phyloP scores from a whole-genome alignment of 73 alveolate genomes.

The Effrenium voratum region DNA sequence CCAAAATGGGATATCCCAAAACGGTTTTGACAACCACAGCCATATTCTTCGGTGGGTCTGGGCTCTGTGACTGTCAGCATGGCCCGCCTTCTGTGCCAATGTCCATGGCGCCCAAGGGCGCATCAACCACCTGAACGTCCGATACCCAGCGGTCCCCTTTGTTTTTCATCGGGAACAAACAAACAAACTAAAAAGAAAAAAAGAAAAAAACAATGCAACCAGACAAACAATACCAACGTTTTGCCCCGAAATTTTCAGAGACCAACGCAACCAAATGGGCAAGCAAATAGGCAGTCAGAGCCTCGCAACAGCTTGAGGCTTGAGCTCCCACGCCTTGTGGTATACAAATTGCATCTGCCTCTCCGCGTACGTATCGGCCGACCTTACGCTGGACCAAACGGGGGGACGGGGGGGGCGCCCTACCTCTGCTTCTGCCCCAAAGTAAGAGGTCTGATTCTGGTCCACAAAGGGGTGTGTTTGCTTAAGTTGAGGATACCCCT shows the following conservation, averaged over 20 bases:
- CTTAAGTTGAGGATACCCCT: too few relatives aligned
- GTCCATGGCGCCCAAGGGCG: constrained; percentile 44
- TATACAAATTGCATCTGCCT: constrained; percentile 57
- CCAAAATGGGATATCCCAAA: too few relatives aligned
- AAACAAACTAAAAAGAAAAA: not conserved
- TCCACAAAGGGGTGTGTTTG: too few relatives aligned
- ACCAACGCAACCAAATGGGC: not conserved
- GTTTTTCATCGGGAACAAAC: not conserved
- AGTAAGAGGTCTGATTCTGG: too few relatives aligned
- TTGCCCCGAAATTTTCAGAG: not conserved
- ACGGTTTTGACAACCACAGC: too few relatives aligned
- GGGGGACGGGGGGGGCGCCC: not conserved
- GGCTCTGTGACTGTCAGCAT: not conserved
- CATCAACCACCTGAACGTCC: not conserved
- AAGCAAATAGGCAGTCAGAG: not conserved
- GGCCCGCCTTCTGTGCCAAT: constrained; percentile 39
- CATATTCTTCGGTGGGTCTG: too few relatives aligned
- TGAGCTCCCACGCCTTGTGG: constrained; percentile 5
- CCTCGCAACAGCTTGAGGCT: not conserved
- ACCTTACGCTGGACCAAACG: not conserved
- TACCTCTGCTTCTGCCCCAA: too few relatives aligned
- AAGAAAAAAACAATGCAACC: not conserved
- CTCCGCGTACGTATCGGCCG: constrained; percentile 84
- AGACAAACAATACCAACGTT: not conserved
- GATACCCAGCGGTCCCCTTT: not conserved